A percentile compares a stretch with the other conserved stretches of the same genome.
These are phyloP conservation scores for Phytophthora nicotianae DNA, from an alignment of 352 stramenopile species.

Conservation along the genomic window DNA sequence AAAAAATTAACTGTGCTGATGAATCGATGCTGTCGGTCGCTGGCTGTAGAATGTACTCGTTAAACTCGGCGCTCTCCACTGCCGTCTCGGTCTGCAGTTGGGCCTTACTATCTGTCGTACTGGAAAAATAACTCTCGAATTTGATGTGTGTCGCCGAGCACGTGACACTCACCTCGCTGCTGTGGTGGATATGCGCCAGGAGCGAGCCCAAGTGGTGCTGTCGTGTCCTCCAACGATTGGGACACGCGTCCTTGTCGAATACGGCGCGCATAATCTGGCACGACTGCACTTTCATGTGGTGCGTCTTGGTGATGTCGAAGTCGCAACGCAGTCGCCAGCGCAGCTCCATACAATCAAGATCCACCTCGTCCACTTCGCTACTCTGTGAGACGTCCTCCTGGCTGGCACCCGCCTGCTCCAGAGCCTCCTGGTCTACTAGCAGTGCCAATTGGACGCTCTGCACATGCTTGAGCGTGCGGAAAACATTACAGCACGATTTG, in stretches of 20 bases:
- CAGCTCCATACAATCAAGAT: slow-evolving; percentile 71
- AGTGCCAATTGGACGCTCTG: slow-evolving; percentile 73
- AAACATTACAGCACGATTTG: slow-evolving; percentile 81
- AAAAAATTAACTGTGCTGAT: slow-evolving; percentile 82
- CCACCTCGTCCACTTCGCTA: slow-evolving; percentile 50
- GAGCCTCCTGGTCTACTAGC: slow-evolving; percentile 49
- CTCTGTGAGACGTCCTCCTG: slow-evolving; percentile 32
- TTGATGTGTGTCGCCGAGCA: slow-evolving; percentile 68
- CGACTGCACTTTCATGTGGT: slow-evolving; percentile 82
- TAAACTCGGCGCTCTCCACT: slow-evolving; percentile 80
- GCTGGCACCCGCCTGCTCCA: slow-evolving; percentile 23
- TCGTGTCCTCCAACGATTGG: slow-evolving; percentile 60
- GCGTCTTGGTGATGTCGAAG: slow-evolving; percentile 88
- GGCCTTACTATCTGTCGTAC: slow-evolving; percentile 65
- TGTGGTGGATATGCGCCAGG: slow-evolving; percentile 83
- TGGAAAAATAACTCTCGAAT: slow-evolving; percentile 83
- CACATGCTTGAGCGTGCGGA: slow-evolving; percentile 85
- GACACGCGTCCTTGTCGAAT: slow-evolving; percentile 65
- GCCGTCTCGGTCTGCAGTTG: slow-evolving; percentile 86
- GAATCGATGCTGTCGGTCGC: slow-evolving; percentile 42
- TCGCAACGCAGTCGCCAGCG: slow-evolving; percentile 76
- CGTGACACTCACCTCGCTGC: slow-evolving; percentile 75
- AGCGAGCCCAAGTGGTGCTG: slow-evolving; percentile 81
- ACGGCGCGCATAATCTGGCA: slow-evolving; percentile 81
- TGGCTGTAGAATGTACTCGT: slow-evolving; percentile 65